These are phyloP conservation scores for Zoysia pacifica DNA, from an alignment of 176 grass and related monocot genomes.

Conservation along the genomic window DNA sequence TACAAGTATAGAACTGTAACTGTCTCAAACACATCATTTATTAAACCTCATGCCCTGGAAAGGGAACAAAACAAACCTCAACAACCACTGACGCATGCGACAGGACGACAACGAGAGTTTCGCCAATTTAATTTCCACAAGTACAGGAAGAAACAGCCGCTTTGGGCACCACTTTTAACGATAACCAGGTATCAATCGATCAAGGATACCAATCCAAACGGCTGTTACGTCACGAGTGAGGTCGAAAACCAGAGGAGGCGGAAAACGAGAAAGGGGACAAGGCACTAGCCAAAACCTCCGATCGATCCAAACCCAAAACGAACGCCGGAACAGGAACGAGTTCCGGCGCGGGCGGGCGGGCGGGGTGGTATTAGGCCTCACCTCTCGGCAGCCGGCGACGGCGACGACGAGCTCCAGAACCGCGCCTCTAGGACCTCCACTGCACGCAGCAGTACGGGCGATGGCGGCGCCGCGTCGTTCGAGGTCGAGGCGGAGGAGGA, in stretches of 20 bases:
- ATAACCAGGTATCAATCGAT: not conserved
- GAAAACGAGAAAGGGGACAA: too few relatives aligned
- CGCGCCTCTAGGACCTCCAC: not conserved
- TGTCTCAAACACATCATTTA: not conserved
- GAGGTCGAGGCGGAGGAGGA: not conserved
- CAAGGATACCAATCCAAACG: not conserved
- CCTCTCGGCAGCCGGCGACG: conserved; percentile 20
- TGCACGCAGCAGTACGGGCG: not conserved
- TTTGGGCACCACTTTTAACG: not conserved
- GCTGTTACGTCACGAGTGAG: not conserved
- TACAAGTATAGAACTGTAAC: not conserved
- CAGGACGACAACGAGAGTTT: conserved; percentile 5
- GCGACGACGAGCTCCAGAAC: conserved; percentile 1
- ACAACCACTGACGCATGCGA: not conserved
- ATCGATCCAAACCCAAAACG: not conserved
- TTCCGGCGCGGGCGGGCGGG: not conserved
- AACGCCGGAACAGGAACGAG: not conserved
- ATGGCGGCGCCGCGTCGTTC: not conserved
- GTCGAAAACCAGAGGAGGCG: not conserved
- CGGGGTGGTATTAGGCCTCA: not conserved
- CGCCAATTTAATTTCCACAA: not conserved
- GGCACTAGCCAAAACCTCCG: not conserved
- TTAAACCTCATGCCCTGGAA: not conserved
- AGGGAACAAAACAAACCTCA: not conserved
- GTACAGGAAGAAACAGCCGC: not conserved